Conservation (phyloP, 306 rosid genomes). For the Canavalia gladiata region DNA sequence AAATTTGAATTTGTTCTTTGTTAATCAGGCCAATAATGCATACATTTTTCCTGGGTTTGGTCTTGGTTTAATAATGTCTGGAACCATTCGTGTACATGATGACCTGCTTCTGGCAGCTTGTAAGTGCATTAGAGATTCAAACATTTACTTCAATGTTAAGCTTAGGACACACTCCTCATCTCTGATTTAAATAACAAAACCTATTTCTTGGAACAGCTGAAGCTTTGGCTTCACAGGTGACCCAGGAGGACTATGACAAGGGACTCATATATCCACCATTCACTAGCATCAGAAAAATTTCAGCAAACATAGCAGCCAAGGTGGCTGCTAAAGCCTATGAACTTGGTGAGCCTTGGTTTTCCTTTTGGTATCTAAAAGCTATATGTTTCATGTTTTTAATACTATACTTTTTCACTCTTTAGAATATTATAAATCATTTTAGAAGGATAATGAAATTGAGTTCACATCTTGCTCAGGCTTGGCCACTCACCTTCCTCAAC, state of each 20-base stretch:
- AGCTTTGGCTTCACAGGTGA: conserved; percentile 86
- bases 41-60: conserved; percentile 97
- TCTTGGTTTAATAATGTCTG: conserved; percentile 91
- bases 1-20: conserved; percentile 44
- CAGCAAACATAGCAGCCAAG: conserved; percentile 91
- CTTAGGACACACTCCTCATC: not conserved
- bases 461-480: conserved; percentile 62
- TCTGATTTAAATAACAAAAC: conserved; percentile 20
- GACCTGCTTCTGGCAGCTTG: conserved; percentile 97
- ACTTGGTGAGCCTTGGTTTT: conserved; percentile 68
- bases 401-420: not conserved
- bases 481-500: conserved; percentile 92
- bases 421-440: conserved; percentile 2
- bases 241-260: conserved; percentile 69
- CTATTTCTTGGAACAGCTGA: conserved; percentile 76
- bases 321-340: conserved; percentile 94
- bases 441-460: conserved; percentile 24
- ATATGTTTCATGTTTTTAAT: not conserved
- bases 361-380: not conserved
- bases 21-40: conserved; percentile 85
- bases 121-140: conserved; percentile 60
- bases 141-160: conserved; percentile 18
- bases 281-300: conserved; percentile 86
- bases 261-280: conserved; percentile 96
- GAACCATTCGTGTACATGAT: conserved; percentile 85